Evolutionary conservation across 306 rosid species (phyloP), one percentile per base, ranked within the genome.

Genomic region (Prinsepia uniflora): DNA sequence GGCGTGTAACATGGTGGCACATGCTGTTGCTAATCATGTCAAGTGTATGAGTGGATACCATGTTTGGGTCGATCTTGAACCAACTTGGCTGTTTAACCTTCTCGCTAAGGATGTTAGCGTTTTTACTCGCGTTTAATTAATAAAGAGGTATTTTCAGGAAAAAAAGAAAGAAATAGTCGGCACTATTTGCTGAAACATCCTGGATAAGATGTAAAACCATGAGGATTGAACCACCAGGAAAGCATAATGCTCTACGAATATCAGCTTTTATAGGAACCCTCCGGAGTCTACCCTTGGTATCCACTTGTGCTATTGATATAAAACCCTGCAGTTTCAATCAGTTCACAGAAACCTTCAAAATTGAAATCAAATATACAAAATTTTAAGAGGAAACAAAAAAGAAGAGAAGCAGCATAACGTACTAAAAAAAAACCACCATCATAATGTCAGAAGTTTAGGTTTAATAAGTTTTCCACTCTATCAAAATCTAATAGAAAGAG

Each of bases 211-310:
- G 86, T 70, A 81, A 85, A 85, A 86, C 74, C 98, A 92, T 88
- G 82, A 92, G 92, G 53, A 93, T 88, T 49, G 98, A 90, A 71
- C 96, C 96, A 55, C 98, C 98, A 13, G 91, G 98, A 78, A 92
- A 83, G 84, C 96, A 90, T 84, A 92, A 82, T 53, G 91, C 82
- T 85, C 77, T 84, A 44, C 90, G 89, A 79, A 92, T 85, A 73
- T 73, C 87, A 67, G 98, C 86, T 85, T 81, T 90, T 68, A 92
- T 74, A 55, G 96, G 96, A n/a, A 88, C 67, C 81, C 83, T 86
- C 45, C 86, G 85, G 70, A 86, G 80, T 77, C 81, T 84, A 46
- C 98, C 98, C 81, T 80, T 92, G 19, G 79, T 44, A 65, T 80
- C 96, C 75, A 92, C 96, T 80, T 90, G 86, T 63, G 96, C 98